Base-by-base conservation (phyloP, 192 early-diverging fungal species). In the Entomortierella beljakovae region DNA sequence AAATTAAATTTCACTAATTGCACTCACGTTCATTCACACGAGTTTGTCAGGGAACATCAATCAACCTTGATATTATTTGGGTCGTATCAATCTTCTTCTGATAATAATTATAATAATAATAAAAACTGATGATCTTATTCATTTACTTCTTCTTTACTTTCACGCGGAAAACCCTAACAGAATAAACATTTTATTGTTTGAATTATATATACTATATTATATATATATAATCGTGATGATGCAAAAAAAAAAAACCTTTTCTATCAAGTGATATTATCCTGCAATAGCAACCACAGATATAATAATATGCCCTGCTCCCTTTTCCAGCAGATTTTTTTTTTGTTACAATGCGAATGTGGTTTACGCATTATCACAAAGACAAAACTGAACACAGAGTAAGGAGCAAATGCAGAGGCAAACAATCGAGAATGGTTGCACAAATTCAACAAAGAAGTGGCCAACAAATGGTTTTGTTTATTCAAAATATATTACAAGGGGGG, bases 331-430 rank as follows among this genome's bases (percentile, higher is more conserved):
- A 10, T 48, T 4, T 28, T 61, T 61, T 20, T 43, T 25, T 25
- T 28, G 57, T 6, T 26, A 22, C 40, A 43, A 60, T 61, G 46
- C 60, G 43, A 26, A 61, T 61, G 60, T 61, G 60, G 60, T 61
- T 61, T 50, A 42, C 35, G 43, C 60, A 61, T 60, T 61, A 61
- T 50, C 60, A 46, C 10, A 11, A 57, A 57, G 35, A 13, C 34
- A 7, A 57, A 57, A 33, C 56, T 15, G 56, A 57, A 57, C 57
- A 60, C 57, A 61, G 28, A 42, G 38, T 20, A 6, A 22, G 28
- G 60, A 31, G 23, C 26, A 13, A 61, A 16, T 15, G 10, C 42
- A 23, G 9, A 23, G 58, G 42, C 42, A 46, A 29, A 23, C 6
- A 33, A 20, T 40, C 26, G 32, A 15, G 13, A 3, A 50, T 60